These are phyloP conservation scores for Neonectria neomacrospora DNA, from an alignment of 2,329 filamentous ascomycete genomes.

Conservation along the genomic window DNA sequence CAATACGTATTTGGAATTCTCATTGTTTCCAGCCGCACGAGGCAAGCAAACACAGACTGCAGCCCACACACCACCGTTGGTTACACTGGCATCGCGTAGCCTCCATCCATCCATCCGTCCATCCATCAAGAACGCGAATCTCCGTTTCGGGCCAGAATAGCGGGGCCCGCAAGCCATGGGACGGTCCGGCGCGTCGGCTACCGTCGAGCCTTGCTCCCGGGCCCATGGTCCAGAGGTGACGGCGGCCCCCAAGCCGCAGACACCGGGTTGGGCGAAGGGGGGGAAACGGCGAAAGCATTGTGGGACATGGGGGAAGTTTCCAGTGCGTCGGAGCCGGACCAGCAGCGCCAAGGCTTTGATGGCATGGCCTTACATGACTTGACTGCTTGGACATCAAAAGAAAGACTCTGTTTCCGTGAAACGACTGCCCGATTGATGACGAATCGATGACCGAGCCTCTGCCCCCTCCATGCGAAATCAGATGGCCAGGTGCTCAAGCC, in stretches of 20 bases:
- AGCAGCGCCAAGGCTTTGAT: neutral
- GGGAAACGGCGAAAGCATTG: neutral
- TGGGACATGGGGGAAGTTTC: slow-evolving; percentile 13
- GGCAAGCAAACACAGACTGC: neutral
- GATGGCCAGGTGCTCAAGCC: neutral
- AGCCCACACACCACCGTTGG: too few relatives aligned
- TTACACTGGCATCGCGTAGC: too few relatives aligned
- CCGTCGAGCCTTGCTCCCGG: slow-evolving; percentile 25
- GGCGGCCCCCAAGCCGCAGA: slow-evolving; percentile 20
- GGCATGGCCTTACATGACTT: neutral
- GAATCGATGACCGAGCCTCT: slow-evolving; percentile 16
- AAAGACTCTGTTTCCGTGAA: slow-evolving; percentile 10
- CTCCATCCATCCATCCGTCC: slow-evolving; percentile 16
- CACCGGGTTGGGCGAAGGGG: neutral
- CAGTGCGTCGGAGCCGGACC: slow-evolving; percentile 5
- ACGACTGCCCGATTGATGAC: slow-evolving; percentile 8
- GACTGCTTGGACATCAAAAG: neutral
- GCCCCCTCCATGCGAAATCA: neutral
- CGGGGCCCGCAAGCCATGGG: slow-evolving; percentile 30
- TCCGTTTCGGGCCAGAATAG: slow-evolving; percentile 37
- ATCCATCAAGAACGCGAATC: slow-evolving; percentile 13
- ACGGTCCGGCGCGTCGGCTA: slow-evolving; percentile 22
- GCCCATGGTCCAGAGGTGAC: slow-evolving; percentile 7
- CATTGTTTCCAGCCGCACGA: slow-evolving; percentile 4
- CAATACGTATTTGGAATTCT: neutral